Conservation (phyloP, 2,329 filamentous ascomycete species). For the Tricladium varicosporioides region DNA sequence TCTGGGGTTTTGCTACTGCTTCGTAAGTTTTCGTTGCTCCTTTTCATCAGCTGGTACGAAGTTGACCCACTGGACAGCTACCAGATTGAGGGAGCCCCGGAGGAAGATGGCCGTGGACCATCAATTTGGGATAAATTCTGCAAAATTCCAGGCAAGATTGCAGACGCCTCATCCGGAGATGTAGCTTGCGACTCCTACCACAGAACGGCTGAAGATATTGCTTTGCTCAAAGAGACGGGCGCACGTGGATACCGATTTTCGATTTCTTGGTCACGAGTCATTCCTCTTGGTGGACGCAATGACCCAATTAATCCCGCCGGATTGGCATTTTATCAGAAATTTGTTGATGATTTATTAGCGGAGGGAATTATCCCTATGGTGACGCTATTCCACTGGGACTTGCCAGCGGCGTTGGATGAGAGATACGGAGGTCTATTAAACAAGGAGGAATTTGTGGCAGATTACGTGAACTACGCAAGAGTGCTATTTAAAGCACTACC, state of each 20-base stretch:
- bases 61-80: constrained; percentile 53
- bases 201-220: constrained; percentile 73
- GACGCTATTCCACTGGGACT: constrained; percentile 86
- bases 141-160: constrained; percentile 76
- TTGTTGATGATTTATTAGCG: constrained; percentile 74
- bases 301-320: constrained; percentile 80
- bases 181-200: constrained; percentile 87
- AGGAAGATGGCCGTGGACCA: constrained; percentile 74
- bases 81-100: constrained; percentile 77
- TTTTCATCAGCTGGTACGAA: background rate
- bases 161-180: constrained; percentile 70
- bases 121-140: constrained; percentile 94
- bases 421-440: constrained; percentile 80
- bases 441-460: constrained; percentile 76
- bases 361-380: constrained; percentile 78
- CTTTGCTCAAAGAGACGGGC: constrained; percentile 70
- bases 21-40: constrained; percentile 48
- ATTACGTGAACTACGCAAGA: constrained; percentile 77
- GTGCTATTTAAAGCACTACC: constrained; percentile 72
- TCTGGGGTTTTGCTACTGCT: constrained; percentile 79
- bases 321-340: constrained; percentile 73
- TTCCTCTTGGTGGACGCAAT: constrained; percentile 78
- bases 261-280: constrained; percentile 79
- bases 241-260: constrained; percentile 81
- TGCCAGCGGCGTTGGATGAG: constrained; percentile 74